These are phyloP conservation scores for Parasitella parasitica DNA, from an alignment of 371 early-diverging fungal genomes.

Conservation along the genomic window DNA sequence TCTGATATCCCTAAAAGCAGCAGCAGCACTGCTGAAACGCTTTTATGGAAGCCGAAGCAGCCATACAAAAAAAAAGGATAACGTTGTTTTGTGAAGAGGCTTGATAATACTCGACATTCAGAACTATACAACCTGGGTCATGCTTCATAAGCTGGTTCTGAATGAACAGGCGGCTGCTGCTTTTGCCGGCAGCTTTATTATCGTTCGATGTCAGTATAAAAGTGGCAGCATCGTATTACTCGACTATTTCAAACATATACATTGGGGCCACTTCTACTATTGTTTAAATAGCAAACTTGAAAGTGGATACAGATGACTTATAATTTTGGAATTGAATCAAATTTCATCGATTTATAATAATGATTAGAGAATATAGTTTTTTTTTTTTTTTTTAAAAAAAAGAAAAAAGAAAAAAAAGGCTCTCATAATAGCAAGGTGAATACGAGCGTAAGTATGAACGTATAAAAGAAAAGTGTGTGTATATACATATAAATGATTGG, in stretches of 20 bases:
- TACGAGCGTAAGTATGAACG: neutral
- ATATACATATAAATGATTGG: neutral
- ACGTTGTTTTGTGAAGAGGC: slow-evolving; percentile 37
- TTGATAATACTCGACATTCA: slow-evolving; percentile 39
- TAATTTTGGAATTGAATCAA: neutral
- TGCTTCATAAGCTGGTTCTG: slow-evolving; percentile 49
- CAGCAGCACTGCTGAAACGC: neutral
- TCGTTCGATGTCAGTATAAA: slow-evolving; percentile 36
- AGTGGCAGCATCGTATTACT: slow-evolving; percentile 36
- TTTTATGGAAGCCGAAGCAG: neutral
- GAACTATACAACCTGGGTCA: slow-evolving; percentile 49
- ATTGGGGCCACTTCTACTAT: slow-evolving; percentile 52
- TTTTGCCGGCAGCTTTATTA: slow-evolving; percentile 29
- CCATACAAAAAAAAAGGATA: slow-evolving; percentile 1
- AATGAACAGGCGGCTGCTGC: slow-evolving; percentile 37
- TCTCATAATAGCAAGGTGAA: neutral
- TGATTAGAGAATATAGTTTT: neutral
- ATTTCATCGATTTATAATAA: neutral
- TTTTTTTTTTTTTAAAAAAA: too few relatives aligned
- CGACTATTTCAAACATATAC: slow-evolving; percentile 40
- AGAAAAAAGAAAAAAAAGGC: neutral
- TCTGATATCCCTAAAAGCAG: neutral
- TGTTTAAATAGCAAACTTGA: slow-evolving; percentile 45
- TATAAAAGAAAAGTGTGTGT: neutral
- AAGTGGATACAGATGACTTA: slow-evolving; percentile 20